Evolutionary conservation across 2,329 filamentous ascomycete genomes (phyloP), one percentile per base, ranked within the genome.

Genomic region (Alternaria sp.): DNA sequence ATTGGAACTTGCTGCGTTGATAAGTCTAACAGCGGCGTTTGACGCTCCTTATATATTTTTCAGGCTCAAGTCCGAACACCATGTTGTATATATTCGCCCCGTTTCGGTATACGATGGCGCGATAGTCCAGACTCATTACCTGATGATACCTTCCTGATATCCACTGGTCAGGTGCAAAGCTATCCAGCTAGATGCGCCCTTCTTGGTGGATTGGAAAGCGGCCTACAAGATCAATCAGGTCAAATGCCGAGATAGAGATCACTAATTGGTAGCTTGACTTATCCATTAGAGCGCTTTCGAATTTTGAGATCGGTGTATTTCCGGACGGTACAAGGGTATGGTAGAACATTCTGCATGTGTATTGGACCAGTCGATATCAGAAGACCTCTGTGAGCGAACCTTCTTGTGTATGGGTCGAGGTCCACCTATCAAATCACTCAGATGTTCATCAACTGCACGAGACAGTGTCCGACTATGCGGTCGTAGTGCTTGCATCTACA

Each of bases 71-170:
- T 12, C 5, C n/a, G 3, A 18, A 22, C 14, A 18, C 8, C 5
- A 3, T 43, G 18, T 14, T 26, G 34, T 36, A 42, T 28, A n/a
- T 26, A 38, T 34, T 2, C 5, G 5, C 2, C 4, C 46, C 1
- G 3, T 7, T 4, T 36, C 8, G 8, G 9, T 36, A 12, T 26
- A 38, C 18, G 14, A 28, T 38, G 18, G 11, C 20, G 26, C 36
- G 26, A 39, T 34, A 16, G 46, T n/a, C n/a, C 18, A 38, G 16
- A 18, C n/a, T 34, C 34, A 9, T 2, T 5, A 4, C 6, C 12
- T 11, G 34, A 49, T 49, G 43, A 56, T 42, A 56, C 53, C 53
- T 56, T 56, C 53, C 53, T 42, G 30, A 44, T 36, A 24, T 7
- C 11, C n/a, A 43, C 39, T 54, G 51, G 51, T 36, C 51, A 44